Percentiles rank a stretch among this genome's conserved stretches.
phyloP scores from a whole-genome alignment of 2,329 filamentous ascomycete species.

The Rutstroemia sp. region DNA sequence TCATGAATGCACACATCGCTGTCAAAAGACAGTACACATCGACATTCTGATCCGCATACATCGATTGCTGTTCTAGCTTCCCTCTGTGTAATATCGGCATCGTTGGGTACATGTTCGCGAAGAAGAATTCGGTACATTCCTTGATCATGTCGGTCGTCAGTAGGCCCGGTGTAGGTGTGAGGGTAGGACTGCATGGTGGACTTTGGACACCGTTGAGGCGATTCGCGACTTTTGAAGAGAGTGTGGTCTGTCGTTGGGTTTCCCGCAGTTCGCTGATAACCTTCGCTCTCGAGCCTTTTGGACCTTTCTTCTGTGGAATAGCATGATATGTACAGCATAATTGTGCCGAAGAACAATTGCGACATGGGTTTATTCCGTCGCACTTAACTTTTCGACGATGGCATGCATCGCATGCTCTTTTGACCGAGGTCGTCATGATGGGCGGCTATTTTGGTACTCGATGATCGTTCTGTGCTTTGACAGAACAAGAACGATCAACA shows the following conservation, averaged over 20 bases:
- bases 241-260: slow-evolving; percentile 58
- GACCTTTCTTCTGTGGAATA: slow-evolving; percentile 69
- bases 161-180: slow-evolving; percentile 51
- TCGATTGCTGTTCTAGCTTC: slow-evolving; percentile 48
- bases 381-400: slow-evolving; percentile 71
- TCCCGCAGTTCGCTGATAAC: slow-evolving; percentile 68
- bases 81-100: slow-evolving; percentile 55
- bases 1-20: slow-evolving; percentile 59
- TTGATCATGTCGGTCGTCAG: slow-evolving; percentile 57
- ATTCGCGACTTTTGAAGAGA: slow-evolving; percentile 54
- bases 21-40: slow-evolving; percentile 59
- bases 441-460: neutral
- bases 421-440: slow-evolving; percentile 32
- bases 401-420: slow-evolving; percentile 63
- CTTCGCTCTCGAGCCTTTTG: slow-evolving; percentile 66
- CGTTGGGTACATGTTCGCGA: slow-evolving; percentile 57
- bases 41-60: slow-evolving; percentile 53
- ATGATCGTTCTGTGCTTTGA: neutral
- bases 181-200: slow-evolving; percentile 38
- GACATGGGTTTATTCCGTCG: slow-evolving; percentile 62
- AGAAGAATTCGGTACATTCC: slow-evolving; percentile 61
- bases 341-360: slow-evolving; percentile 60
- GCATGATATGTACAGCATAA: slow-evolving; percentile 68
- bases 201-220: slow-evolving; percentile 48
- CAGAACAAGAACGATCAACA: neutral